Percentiles rank a stretch among this genome's conserved stretches.
Evolutionary conservation across 768 basidiomycete genomes (phyloP).

Genomic region (Kwoniella newhampshirensis): DNA sequence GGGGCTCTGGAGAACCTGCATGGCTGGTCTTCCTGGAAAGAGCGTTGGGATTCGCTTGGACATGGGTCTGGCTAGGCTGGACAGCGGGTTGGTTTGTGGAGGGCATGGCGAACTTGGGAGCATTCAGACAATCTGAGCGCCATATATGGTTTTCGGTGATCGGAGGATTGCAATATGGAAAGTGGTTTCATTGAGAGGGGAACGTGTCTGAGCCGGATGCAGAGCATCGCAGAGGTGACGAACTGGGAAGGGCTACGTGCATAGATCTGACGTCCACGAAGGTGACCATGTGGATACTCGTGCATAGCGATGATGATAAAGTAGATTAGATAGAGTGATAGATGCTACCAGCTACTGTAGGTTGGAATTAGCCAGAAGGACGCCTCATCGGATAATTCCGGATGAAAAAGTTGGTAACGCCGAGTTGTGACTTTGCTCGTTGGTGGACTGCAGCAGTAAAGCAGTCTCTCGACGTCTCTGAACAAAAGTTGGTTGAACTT

Average conservation of each 20-base stretch:
- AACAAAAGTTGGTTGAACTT: no score
- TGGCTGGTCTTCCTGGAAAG: slow-evolving; percentile 33
- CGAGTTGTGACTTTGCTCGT: no score
- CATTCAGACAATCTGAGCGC: slow-evolving; percentile 19
- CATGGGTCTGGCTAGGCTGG: slow-evolving; percentile 45
- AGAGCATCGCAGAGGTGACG: neutral
- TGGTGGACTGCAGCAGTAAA: no score
- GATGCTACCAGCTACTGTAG: neutral
- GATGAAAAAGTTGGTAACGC: no score
- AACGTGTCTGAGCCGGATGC: neutral
- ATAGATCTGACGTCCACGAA: no score
- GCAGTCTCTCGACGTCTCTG: no score
- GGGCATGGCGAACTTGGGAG: slow-evolving; percentile 29
- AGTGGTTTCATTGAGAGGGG: slow-evolving; percentile 27
- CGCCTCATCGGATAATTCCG: no score
- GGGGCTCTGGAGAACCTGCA: slow-evolving; percentile 2
- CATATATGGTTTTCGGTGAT: slow-evolving; percentile 15
- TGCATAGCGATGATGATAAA: no score
- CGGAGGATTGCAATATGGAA: slow-evolving; percentile 37
- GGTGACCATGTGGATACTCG: no score
- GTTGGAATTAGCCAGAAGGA: no score
- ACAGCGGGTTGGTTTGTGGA: slow-evolving; percentile 39
- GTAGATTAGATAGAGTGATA: neutral
- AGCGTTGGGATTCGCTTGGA: slow-evolving; percentile 35
- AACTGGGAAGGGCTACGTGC: no score